Evolutionary conservation across 768 basidiomycete species (phyloP), one percentile per base, ranked within the genome.

Genomic region (Pulveroboletus sp.): DNA sequence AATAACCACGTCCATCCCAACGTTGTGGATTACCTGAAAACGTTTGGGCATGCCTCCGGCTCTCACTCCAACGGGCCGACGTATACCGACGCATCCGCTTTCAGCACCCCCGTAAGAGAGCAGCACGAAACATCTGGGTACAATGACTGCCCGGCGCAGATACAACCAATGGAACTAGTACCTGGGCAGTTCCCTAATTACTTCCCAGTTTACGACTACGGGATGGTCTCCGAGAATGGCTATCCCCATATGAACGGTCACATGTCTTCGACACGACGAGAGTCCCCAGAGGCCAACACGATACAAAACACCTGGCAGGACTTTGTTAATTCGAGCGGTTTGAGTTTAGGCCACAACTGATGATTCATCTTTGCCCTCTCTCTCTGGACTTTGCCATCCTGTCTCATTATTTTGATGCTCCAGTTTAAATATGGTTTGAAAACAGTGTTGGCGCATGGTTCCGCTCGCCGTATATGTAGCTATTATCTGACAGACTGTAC

Each of bases 161-260:
- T 64, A 42, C 67, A 66, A 29, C 53, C 65, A 33, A 67, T 68
- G 56, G 62, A 70, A 31, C 49, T 68, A 14, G 58, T 67, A 1
- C 54, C 66, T 2, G 67, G 67, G 9, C 67, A 60, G 32, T 80
- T 82, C 69, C 86, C 85, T 13, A 79, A 76, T 58, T 88, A 87
- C 58, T 87, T 89, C 75, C 77, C 84, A 1, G 85, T 87, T 27
- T 87, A 84, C 56, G 86, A 87, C 62, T 87, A 88, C 61, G 77
- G 73, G 19, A 67, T 73, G 54, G 68, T 63, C 36, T 45, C 56
- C 35, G 55, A 60, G 56, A 54, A 57, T 34, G 55, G 65, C 37
- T 62, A 66, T 55, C 53, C 77, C 29, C 72, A 78, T 45, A 57
- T 72, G 36, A 72, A 72, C 36, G 72, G 58, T 9, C 63, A 61